A percentile compares a stretch with the other conserved stretches of the same genome.
Evolutionary conservation across 2,329 filamentous ascomycete species (phyloP).

Genomic region (Calonectria pseudoreteaudii): DNA sequence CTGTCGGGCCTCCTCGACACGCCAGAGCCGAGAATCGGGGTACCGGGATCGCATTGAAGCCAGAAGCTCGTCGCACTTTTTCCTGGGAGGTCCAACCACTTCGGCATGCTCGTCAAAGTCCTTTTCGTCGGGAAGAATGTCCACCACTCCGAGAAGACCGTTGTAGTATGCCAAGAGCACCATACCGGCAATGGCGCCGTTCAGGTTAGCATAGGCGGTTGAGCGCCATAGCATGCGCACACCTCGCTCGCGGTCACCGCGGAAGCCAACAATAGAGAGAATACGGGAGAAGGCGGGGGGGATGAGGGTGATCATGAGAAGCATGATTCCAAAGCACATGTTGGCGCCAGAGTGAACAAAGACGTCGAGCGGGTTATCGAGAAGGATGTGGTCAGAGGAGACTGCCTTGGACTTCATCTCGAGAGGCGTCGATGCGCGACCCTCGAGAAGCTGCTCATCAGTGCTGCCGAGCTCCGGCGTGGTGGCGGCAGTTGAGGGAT

Average conservation of each 20-base stretch:
- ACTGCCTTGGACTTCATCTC: constrained; percentile 48
- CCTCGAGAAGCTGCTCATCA: constrained; percentile 36
- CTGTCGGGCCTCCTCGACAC: constrained; percentile 87
- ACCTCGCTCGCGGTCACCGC: constrained; percentile 85
- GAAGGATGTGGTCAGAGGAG: constrained; percentile 70
- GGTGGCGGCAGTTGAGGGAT: constrained; percentile 33
- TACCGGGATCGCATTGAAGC: constrained; percentile 81
- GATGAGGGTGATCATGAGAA: constrained; percentile 91
- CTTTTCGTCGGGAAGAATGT: constrained; percentile 78
- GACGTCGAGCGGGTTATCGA: constrained; percentile 81
- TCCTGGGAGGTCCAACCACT: constrained; percentile 77
- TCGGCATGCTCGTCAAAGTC: constrained; percentile 68
- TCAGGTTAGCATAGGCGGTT: constrained; percentile 86
- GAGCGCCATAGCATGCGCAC: constrained; percentile 91
- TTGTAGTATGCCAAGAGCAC: constrained; percentile 90
- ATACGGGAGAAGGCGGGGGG: constrained; percentile 91
- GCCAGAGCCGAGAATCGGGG: constrained; percentile 86
- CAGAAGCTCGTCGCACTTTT: constrained; percentile 75
- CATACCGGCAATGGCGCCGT: constrained; percentile 89
- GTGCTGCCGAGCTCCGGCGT: constrained; percentile 30
- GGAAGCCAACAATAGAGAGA: constrained; percentile 89
- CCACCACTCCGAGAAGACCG: constrained; percentile 84
- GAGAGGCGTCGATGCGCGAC: constrained; percentile 35
- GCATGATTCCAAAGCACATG: constrained; percentile 88
- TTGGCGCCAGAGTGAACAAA: constrained; percentile 92